phyloP scores from a whole-genome alignment of 1,139 yeast species.

The Kurtzmaniella natalensis region DNA sequence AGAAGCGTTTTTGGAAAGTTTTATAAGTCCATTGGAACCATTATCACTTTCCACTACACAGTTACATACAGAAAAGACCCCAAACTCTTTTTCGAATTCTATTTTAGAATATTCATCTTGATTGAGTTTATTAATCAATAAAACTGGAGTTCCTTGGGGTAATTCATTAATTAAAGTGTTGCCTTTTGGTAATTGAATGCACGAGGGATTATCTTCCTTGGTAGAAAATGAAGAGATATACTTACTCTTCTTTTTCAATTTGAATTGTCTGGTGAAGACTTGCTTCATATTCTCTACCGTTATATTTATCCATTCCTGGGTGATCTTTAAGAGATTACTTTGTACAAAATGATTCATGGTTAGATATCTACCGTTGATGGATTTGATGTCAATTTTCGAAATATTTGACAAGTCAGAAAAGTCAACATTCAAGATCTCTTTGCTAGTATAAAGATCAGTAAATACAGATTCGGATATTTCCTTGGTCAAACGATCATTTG shows the following conservation, averaged over 20 bases:
- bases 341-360: slow-evolving; percentile 2
- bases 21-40: slow-evolving; percentile 4
- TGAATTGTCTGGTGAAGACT: background rate
- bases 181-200: background rate
- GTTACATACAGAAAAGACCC: slow-evolving; percentile 19
- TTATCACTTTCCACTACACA: no score
- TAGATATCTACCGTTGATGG: background rate
- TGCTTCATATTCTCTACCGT: slow-evolving; percentile 1
- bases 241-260: background rate
- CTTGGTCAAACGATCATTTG: background rate
- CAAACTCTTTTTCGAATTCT: slow-evolving; percentile 20
- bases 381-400: background rate
- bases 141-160: slow-evolving; percentile 7
- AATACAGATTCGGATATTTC: slow-evolving; percentile 1
- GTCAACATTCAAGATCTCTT: background rate
- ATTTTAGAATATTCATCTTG: slow-evolving; percentile 27
- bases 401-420: background rate
- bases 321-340: slow-evolving; percentile 3
- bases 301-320: slow-evolving; percentile 3
- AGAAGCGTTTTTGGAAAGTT: background rate
- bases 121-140: slow-evolving; percentile 22
- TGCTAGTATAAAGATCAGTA: background rate
- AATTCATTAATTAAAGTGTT: background rate
- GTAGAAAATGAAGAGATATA: background rate
- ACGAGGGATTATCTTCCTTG: background rate